These are phyloP conservation scores for Podaxis sp. DNA, from an alignment of 768 basidiomycete species.

Conservation along the genomic window DNA sequence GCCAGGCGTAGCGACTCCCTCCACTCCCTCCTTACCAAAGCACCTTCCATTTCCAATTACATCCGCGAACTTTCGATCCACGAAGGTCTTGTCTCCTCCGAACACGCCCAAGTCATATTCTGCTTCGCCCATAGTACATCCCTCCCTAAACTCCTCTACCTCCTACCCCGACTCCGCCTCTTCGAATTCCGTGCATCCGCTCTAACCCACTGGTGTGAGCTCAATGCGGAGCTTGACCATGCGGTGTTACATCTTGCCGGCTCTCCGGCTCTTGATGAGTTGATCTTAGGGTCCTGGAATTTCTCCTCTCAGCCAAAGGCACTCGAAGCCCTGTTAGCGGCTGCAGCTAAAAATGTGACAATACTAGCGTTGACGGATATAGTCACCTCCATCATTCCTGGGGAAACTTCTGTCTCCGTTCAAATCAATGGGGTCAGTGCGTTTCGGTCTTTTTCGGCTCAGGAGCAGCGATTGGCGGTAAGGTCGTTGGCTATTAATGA, in stretches of 20 bases:
- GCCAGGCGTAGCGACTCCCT: conserved; percentile 3
- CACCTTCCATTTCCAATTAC: conserved; percentile 3
- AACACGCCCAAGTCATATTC: conserved; percentile 5
- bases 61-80: conserved; percentile 13
- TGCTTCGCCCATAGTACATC: conserved; percentile 6
- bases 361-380: conserved; percentile 9
- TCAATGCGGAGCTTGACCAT: conserved; percentile 7
- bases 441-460: neutral
- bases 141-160: conserved; percentile 9
- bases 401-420: neutral
- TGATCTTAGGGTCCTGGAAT: conserved; percentile 13
- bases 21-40: neutral
- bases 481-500: conserved; percentile 4
- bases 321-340: conserved; percentile 3
- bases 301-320: conserved; percentile 10
- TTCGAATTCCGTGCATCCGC: conserved; percentile 12
- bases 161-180: conserved; percentile 6
- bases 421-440: neutral
- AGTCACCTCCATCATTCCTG: conserved; percentile 3
- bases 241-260: conserved; percentile 1
- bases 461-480: neutral
- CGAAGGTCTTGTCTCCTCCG: conserved; percentile 9
- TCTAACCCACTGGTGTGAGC: conserved; percentile 12
- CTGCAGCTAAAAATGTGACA: neutral
- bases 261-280: neutral